phyloP scores from a whole-genome alignment of 208 protist genomes.

The Trypanosoma brucei region DNA sequence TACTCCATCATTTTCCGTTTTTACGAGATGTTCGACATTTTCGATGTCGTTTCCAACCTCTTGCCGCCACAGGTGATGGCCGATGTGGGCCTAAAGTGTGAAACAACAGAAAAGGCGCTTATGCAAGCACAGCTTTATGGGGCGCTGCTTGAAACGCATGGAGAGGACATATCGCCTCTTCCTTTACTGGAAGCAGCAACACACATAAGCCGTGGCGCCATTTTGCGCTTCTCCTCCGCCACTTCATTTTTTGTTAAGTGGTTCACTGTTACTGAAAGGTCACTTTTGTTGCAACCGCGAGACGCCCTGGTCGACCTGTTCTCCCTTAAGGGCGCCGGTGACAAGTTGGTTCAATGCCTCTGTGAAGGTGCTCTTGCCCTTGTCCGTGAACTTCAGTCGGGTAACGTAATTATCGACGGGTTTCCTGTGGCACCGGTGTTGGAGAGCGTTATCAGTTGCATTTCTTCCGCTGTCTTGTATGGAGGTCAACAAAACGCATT shows the following conservation, averaged over 20 bases:
- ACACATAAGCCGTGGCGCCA: slow-evolving; percentile 13
- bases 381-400: slow-evolving; percentile 21
- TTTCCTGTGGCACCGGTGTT: slow-evolving; percentile 1
- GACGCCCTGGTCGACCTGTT: slow-evolving; percentile 1
- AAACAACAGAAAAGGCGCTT: slow-evolving; percentile 10
- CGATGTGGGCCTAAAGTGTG: slow-evolving; percentile 1
- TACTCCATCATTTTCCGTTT: slow-evolving; percentile 15
- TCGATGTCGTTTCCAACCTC: slow-evolving; percentile 11
- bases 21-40: slow-evolving; percentile 17
- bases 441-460: slow-evolving; percentile 10
- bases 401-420: slow-evolving; percentile 15
- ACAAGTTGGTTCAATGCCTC: slow-evolving; percentile 17
- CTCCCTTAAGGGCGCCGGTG: background rate
- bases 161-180: background rate
- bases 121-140: slow-evolving; percentile 17
- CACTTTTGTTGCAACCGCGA: background rate
- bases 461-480: slow-evolving; percentile 12
- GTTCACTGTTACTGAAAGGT: slow-evolving; percentile 1
- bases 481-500: slow-evolving; percentile 10
- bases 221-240: slow-evolving; percentile 3
- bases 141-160: slow-evolving; percentile 1
- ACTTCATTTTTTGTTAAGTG: slow-evolving; percentile 20
- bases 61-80: slow-evolving; percentile 13
- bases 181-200: slow-evolving; percentile 6
- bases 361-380: slow-evolving; percentile 22